These are phyloP conservation scores for Durio zibethinus DNA, from an alignment of 345 rosid species.

Conservation along the genomic window DNA sequence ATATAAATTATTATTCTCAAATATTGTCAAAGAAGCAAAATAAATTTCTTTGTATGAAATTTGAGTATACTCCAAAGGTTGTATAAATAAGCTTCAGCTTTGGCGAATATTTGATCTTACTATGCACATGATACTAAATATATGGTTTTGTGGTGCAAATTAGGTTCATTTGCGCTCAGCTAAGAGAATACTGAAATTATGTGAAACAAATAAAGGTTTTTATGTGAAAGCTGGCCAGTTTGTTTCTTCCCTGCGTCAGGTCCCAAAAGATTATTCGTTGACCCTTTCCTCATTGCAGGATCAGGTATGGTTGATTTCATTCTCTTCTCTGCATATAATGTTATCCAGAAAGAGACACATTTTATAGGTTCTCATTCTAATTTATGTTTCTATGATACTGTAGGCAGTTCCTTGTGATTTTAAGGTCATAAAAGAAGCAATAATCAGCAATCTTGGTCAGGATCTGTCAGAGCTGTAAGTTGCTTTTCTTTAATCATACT, in stretches of 20 bases:
- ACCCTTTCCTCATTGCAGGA: constrained; percentile 76
- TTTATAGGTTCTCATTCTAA: constrained; percentile 15
- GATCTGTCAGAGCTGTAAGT: constrained; percentile 61
- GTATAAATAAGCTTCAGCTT: not conserved
- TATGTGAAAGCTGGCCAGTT: constrained; percentile 92
- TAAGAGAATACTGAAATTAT: constrained; percentile 52
- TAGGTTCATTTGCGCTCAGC: constrained; percentile 88
- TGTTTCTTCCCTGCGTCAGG: constrained; percentile 70
- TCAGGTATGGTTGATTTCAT: constrained; percentile 46
- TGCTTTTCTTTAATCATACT: constrained; percentile 8
- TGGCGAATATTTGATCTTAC: not conserved
- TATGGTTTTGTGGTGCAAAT: not conserved
- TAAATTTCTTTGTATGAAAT: not conserved
- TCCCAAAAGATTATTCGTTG: constrained; percentile 66
- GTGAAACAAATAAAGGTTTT: constrained; percentile 81
- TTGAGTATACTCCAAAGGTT: not conserved
- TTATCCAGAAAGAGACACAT: not conserved
- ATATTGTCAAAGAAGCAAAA: not conserved
- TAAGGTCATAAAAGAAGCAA: constrained; percentile 53
- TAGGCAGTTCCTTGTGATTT: constrained; percentile 80
- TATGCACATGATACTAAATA: not conserved
- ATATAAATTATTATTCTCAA: not conserved
- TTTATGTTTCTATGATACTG: constrained; percentile 10
- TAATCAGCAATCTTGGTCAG: constrained; percentile 51
- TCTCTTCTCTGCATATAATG: not conserved